A percentile compares a stretch with the other conserved stretches of the same genome.
phyloP scores from a whole-genome alignment of 2,329 filamentous ascomycete genomes.

The Ceratocystis diversiconidia region DNA sequence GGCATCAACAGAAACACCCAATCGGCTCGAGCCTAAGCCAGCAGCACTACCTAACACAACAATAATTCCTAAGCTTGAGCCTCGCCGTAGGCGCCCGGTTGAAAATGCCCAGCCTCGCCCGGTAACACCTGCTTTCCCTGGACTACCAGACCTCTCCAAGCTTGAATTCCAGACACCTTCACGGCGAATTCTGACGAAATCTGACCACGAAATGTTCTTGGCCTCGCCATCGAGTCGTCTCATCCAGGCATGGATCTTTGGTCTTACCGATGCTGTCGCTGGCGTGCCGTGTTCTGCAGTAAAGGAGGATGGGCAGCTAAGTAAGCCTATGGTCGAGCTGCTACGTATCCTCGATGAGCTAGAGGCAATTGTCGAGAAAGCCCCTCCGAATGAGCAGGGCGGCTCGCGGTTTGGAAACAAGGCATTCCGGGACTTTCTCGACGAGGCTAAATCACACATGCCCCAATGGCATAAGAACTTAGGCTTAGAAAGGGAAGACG shows the following conservation, averaged over 20 bases:
- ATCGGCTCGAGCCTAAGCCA: constrained; percentile 9
- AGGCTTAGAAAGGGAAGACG: constrained; percentile 36
- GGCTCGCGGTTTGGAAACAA: constrained; percentile 93
- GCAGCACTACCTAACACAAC: constrained; percentile 31
- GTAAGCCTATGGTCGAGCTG: constrained; percentile 47
- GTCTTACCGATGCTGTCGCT: constrained; percentile 66
- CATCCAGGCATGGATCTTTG: constrained; percentile 73
- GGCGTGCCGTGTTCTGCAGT: constrained; percentile 50
- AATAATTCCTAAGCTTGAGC: constrained; percentile 52
- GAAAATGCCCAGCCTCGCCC: constrained; percentile 51
- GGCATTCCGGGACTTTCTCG: constrained; percentile 70
- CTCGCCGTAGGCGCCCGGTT: constrained; percentile 39
- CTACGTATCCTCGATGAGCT: constrained; percentile 56
- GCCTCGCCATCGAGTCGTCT: constrained; percentile 61
- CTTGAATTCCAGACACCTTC: constrained; percentile 52
- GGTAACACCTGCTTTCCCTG: constrained; percentile 57
- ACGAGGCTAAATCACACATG: constrained; percentile 45
- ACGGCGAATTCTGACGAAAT: constrained; percentile 64
- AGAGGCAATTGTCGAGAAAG: constrained; percentile 48
- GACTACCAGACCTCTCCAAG: constrained; percentile 41
- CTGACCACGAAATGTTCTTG: constrained; percentile 72
- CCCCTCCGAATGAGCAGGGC: constrained; percentile 71
- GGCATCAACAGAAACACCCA: constrained; percentile 4
- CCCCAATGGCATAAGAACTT: constrained; percentile 50
- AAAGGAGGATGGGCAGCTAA: constrained; percentile 37